Conservation (phyloP, 106 monocot species). For the Allium sativum region DNA sequence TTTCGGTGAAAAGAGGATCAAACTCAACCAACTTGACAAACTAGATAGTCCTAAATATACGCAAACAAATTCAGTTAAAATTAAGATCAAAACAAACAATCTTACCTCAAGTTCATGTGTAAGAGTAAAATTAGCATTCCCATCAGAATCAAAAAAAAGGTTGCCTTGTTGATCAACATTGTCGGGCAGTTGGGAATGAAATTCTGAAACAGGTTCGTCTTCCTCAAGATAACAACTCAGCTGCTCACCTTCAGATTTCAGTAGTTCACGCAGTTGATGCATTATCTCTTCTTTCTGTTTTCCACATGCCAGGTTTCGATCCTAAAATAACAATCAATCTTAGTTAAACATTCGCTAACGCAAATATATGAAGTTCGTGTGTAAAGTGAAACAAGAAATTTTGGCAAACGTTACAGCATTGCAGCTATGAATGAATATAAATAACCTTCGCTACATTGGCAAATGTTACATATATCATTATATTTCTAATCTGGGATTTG, state of each 20-base stretch:
- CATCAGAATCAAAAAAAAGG: neutral
- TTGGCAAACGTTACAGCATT: too few species aligned
- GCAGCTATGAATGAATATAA: too few species aligned
- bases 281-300: constrained; percentile 29
- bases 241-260: constrained; percentile 9
- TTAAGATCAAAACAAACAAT: neutral
- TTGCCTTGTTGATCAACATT: constrained; percentile 7
- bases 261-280: constrained; percentile 24
- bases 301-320: constrained; percentile 19
- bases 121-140: neutral
- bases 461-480: too few species aligned
- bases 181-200: constrained; percentile 1
- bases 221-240: constrained; percentile 8
- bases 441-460: too few species aligned
- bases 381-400: too few species aligned
- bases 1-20: too few species aligned
- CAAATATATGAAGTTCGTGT: too few species aligned
- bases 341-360: too few species aligned
- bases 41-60: neutral
- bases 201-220: constrained; percentile 8
- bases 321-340: constrained; percentile 8
- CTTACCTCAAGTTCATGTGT: constrained; percentile 12
- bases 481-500: too few species aligned
- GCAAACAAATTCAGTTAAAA: neutral
- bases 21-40: too few species aligned